Evolutionary conservation across 768 basidiomycete species (phyloP), one percentile per base, ranked within the genome.

Genomic region (Termitomyces titanicus): DNA sequence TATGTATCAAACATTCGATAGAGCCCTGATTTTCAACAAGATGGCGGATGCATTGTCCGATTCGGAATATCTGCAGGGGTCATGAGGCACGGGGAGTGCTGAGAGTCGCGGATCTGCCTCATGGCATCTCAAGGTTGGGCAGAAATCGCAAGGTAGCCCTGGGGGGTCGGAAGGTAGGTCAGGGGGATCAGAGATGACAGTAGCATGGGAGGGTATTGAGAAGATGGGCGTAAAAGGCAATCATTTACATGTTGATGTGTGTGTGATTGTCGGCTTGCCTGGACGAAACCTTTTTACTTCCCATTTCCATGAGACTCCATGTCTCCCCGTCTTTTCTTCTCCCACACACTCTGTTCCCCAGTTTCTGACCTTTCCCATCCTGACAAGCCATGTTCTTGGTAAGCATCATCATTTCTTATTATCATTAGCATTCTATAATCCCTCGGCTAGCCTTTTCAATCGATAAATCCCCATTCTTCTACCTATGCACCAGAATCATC

Each of bases 201-300:
- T n/a, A n/a, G n/a, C 33, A 31, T 54, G 33, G 43, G 50, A 42
- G 37, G 51, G 39, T 38, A 22, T 24, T 22, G 38, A 42, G 34
- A 34, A 52, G 29, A 17, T 6, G 20, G 43, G 24, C 54, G 24
- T 40, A 38, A 47, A 57, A 57, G 59, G 59, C 44, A 60, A 60
- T 46, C 37, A 46, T 34, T 48, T 57, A 54, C 48, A 54, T 51
- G n/a, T 43, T 57, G 59, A 60, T 60, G 40, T 53, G 55, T 56
- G 55, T 56, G 59, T 51, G 59, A 60, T 60, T 54, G 59, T 54
- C 59, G 52, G 59, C 39, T 56, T 13, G 35, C 47, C 56, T 52
- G 45, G 22, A 49, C 35, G 53, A 40, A 47, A 9, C 47, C 35
- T 47, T 56, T 37, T 59, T 54, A 45, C 59, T 53, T 47, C 45